Evolutionary conservation across 2,329 filamentous ascomycete genomes (phyloP).

Genomic region (Microsporum audouinii): DNA sequence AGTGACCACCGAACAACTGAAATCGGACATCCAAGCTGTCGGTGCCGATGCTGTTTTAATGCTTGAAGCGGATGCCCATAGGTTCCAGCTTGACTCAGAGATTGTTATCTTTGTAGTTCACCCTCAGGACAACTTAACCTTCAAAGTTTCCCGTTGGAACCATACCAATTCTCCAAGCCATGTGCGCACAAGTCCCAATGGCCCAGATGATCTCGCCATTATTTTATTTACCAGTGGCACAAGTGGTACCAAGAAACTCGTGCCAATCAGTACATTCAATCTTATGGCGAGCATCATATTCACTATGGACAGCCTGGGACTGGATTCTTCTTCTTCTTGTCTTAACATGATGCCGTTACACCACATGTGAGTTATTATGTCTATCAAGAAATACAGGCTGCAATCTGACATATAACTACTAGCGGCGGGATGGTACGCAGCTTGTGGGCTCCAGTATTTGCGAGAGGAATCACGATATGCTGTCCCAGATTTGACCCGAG

Average conservation of each 20-base stretch:
- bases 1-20: background rate
- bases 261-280: background rate
- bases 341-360: conserved; percentile 6
- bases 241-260: conserved; percentile 1
- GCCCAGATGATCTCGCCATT: conserved; percentile 1
- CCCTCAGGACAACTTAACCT: background rate
- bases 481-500: background rate
- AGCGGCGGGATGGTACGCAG: conserved; percentile 1
- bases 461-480: background rate
- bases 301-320: background rate
- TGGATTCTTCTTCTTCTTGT: background rate
- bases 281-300: background rate
- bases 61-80: background rate
- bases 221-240: conserved; percentile 6
- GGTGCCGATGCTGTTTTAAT: background rate
- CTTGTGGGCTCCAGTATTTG: background rate
- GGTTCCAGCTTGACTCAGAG: background rate
- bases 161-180: background rate
- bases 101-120: background rate
- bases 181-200: background rate
- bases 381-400: background rate
- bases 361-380: background rate
- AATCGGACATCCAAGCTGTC: background rate
- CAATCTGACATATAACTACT: background rate
- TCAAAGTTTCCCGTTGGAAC: background rate